Evolutionary conservation across 2,329 filamentous ascomycete genomes (phyloP).

Genomic region (Colletotrichum sp.): DNA sequence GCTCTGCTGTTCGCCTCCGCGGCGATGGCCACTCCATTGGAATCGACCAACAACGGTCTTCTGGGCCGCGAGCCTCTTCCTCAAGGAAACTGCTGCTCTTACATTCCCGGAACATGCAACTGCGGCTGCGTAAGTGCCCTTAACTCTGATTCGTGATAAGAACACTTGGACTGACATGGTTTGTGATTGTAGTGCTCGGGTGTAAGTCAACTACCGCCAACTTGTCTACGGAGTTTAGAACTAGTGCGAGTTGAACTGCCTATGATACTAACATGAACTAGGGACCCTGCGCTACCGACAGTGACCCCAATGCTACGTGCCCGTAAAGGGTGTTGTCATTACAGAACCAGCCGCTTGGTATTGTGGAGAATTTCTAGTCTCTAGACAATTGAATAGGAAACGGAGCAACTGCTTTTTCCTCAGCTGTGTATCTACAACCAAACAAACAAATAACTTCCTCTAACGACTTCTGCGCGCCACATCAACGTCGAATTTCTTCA

Average conservation of each 20-base stretch:
- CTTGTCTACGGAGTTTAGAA: neutral
- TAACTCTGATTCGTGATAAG: neutral
- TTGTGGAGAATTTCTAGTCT: neutral
- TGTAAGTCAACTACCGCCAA: neutral
- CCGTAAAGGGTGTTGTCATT: neutral
- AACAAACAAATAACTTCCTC: neutral
- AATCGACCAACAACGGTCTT: neutral
- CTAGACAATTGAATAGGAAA: neutral
- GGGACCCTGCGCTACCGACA: neutral
- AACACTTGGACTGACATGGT: neutral
- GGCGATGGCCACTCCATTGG: neutral
- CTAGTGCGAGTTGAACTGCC: neutral
- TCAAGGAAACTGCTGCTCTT: neutral
- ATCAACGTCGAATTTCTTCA: neutral
- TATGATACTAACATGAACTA: neutral
- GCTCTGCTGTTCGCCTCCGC: neutral
- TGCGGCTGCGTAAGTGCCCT: neutral
- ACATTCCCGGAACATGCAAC: neutral
- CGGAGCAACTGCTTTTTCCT: neutral
- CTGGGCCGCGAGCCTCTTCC: neutral
- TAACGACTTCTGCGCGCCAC: neutral
- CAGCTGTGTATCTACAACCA: neutral
- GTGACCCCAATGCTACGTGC: neutral
- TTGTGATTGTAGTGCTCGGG: neutral
- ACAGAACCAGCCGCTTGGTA: neutral